Conservation (phyloP, 2,329 filamentous ascomycete species). For the Escovopsis sp. region DNA sequence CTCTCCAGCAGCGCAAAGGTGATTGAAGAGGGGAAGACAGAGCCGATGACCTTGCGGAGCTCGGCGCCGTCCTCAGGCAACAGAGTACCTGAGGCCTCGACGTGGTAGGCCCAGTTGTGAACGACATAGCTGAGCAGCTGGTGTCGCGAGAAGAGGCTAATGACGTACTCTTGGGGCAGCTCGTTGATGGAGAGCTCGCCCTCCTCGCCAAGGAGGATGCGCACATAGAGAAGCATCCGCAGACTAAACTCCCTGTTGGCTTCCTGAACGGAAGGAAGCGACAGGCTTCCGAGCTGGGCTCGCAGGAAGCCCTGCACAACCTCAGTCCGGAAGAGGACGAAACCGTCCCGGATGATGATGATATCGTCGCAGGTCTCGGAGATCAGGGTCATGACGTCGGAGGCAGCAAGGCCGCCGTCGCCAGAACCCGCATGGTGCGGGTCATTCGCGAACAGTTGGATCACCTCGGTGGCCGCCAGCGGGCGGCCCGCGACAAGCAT, state of each 20-base stretch:
- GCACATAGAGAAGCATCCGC: constrained; percentile 20
- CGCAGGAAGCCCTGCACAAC: constrained; percentile 17
- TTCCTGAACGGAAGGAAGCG: constrained; percentile 17
- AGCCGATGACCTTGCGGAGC: constrained; percentile 18
- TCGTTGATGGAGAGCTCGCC: neutral
- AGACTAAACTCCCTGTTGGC: constrained; percentile 19
- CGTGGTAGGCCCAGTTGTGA: constrained; percentile 21
- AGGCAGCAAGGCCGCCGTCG: neutral
- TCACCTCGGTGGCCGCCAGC: constrained; percentile 16
- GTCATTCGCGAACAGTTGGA: constrained; percentile 18
- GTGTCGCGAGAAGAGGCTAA: constrained; percentile 13
- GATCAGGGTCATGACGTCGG: constrained; percentile 9
- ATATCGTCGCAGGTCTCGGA: constrained; percentile 11
- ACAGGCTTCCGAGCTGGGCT: constrained; percentile 17
- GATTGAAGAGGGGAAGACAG: constrained; percentile 20
- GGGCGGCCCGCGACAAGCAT: constrained; percentile 20
- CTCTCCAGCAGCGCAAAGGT: constrained; percentile 22
- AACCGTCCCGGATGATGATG: constrained; percentile 18
- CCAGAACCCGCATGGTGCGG: constrained; percentile 4
- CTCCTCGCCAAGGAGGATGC: constrained; percentile 14
- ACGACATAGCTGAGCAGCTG: constrained; percentile 20
- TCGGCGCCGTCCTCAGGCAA: constrained; percentile 13
- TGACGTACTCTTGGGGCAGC: constrained; percentile 8
- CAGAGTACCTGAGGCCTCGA: constrained; percentile 18
- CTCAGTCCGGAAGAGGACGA: constrained; percentile 22